Base-by-base conservation (phyloP, 768 basidiomycete species). In the Kwoniella sp. region DNA sequence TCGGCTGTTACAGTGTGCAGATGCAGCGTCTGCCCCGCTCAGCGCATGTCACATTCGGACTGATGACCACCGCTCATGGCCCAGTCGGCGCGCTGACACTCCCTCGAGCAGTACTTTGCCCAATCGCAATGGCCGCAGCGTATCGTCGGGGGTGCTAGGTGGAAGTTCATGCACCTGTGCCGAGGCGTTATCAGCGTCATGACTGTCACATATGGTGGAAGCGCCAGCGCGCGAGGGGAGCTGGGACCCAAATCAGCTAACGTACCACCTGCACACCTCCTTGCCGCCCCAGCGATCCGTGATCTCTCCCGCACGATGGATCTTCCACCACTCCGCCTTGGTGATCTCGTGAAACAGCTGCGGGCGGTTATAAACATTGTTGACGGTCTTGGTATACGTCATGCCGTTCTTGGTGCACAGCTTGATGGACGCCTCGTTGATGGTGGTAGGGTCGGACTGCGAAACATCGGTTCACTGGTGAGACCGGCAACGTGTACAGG, bases 61-160 rank as follows among this genome's bases (percentile, higher is more conserved):
- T 64, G 62, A 59, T 71, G 69, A 9, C 67, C 67, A 4, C 54
- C 52, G 1, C 31, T 25, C n/a, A 38, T 43, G 1, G 65, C 43
- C 70, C 70, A 71, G 50, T 71, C 67, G 12, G 70, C 70, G 25
- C 56, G 33, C 42, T 69, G 67, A 51, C 70, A 71, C 32, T 69
- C 67, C 26, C 65, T 53, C 7, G 65, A 69, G 50, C 70, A 71
- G 46, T 69, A 71, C 36, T 50, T 57, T 6, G 62, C 70, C 67
- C 67, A 71, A 32, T 57, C 46, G 33, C 70, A 71, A 12, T 54
- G 32, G 1, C 31, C 8, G 43, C 70, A 69, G 1, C 34, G 15
- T 8, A 63, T 39, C 4, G 43, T 52, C 3, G 62, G 60, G 2
- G 44, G 19, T 5, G 45, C 26, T 4, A 44, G 36, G 12, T 53